phyloP scores from a whole-genome alignment of 2,329 filamentous ascomycete genomes.

The Zasmidium citrigriseum region DNA sequence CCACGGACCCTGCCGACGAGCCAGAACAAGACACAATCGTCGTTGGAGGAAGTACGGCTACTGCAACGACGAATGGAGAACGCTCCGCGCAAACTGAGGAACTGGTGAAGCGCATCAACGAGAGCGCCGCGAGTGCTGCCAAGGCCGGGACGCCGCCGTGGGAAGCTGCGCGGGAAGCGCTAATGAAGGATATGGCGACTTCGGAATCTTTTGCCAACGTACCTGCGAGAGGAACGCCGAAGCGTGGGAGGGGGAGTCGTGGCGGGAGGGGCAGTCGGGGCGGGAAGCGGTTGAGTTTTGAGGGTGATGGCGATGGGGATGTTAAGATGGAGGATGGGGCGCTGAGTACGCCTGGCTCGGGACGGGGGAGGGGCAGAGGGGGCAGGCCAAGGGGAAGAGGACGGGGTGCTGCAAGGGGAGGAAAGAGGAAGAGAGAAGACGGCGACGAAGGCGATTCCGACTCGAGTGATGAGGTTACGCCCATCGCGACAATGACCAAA shows the following conservation, averaged over 20 bases:
- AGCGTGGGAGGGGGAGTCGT: conserved; percentile 25
- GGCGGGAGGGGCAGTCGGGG: background rate
- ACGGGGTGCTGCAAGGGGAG: conserved; percentile 34
- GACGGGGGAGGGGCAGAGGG: conserved; percentile 33
- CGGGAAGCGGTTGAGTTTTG: conserved; percentile 10
- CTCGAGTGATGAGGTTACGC: conserved; percentile 48
- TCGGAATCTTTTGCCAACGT: conserved; percentile 43
- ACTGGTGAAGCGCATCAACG: conserved; percentile 41
- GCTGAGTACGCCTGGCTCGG: conserved; percentile 6
- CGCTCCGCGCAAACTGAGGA: conserved; percentile 40
- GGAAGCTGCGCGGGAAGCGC: conserved; percentile 49
- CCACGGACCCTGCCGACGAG: background rate
- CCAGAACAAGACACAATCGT: background rate
- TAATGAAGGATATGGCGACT: conserved; percentile 48
- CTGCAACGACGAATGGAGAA: background rate
- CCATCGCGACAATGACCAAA: conserved; percentile 68
- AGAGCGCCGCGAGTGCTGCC: conserved; percentile 36
- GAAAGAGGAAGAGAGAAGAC: conserved; percentile 39
- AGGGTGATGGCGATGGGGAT: conserved; percentile 6
- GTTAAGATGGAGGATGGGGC: conserved; percentile 7
- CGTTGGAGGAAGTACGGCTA: background rate
- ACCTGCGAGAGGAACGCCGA: conserved; percentile 33
- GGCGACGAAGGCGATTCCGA: conserved; percentile 39
- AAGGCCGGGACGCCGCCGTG: conserved; percentile 40
- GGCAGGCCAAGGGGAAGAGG: conserved; percentile 38